Conservation (phyloP, 1,284 basidiomycete genomes). For the Ceratobasidium sp. region DNA sequence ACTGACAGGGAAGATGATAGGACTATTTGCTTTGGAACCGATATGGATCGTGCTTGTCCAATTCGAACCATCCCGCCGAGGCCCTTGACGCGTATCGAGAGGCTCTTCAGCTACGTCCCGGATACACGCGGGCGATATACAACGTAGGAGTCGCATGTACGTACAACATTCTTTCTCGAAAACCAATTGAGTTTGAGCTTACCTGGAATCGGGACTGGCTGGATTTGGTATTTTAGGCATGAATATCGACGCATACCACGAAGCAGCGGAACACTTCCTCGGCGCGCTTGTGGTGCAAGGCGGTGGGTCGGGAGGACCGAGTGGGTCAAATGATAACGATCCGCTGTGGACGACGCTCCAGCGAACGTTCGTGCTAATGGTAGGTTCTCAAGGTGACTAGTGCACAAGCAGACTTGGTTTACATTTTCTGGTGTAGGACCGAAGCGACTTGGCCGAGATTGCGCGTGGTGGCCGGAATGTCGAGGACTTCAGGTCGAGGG, state of each 20-base stretch:
- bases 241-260: constrained; percentile 94
- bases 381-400: constrained; percentile 51
- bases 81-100: constrained; percentile 94
- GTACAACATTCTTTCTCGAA: constrained; percentile 48
- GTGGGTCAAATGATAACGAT: constrained; percentile 73
- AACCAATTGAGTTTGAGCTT: constrained; percentile 16
- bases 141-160: constrained; percentile 96
- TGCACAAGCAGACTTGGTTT: neutral
- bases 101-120: constrained; percentile 91
- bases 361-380: constrained; percentile 83
- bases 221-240: constrained; percentile 62
- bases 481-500: constrained; percentile 40
- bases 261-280: constrained; percentile 97
- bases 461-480: constrained; percentile 53
- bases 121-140: constrained; percentile 96
- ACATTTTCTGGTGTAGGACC: constrained; percentile 49
- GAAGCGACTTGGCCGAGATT: constrained; percentile 59
- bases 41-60: constrained; percentile 93
- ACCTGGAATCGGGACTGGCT: neutral
- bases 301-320: constrained; percentile 51
- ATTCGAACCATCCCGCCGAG: constrained; percentile 94
- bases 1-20: constrained; percentile 50
- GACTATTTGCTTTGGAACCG: constrained; percentile 98
- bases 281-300: constrained; percentile 88
- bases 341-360: constrained; percentile 94